Evolutionary conservation across 2,329 filamentous ascomycete species (phyloP).

Genomic region (Trichoderma arundinaceum): DNA sequence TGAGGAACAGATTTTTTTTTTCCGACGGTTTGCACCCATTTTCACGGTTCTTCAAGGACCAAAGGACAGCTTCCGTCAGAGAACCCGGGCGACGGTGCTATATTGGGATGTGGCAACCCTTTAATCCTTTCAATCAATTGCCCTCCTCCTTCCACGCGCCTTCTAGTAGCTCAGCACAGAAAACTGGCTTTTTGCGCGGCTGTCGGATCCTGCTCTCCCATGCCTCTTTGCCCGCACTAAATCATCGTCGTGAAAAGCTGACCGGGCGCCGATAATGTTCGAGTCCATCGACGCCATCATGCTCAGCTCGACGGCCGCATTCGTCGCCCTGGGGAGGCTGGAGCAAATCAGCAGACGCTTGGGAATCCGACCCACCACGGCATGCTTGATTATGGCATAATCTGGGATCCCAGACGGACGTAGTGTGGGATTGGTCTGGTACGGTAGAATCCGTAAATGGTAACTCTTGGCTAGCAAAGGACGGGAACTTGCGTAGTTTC

Average conservation of each 20-base stretch:
- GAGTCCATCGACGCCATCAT: conserved; percentile 3
- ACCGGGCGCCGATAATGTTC: conserved; percentile 4
- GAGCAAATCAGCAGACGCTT: conserved; percentile 24
- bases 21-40: background rate
- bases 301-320: conserved; percentile 18
- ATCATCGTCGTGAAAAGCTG: conserved; percentile 5
- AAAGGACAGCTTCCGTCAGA: background rate
- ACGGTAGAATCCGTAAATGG: conserved; percentile 12
- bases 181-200: background rate
- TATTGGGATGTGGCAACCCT: conserved; percentile 17
- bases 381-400: background rate
- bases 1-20: conserved; percentile 8
- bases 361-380: conserved; percentile 2
- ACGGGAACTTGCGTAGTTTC: background rate
- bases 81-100: conserved; percentile 15
- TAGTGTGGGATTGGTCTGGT: background rate
- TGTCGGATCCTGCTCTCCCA: background rate
- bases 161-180: background rate
- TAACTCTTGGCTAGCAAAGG: background rate
- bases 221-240: conserved; percentile 17
- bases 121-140: too few species aligned
- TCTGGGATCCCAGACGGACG: background rate
- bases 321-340: conserved; percentile 6
- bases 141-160: background rate
- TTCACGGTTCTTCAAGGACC: background rate